Base-by-base conservation (phyloP, 1,284 basidiomycete genomes). In the Golubevia sp. region DNA sequence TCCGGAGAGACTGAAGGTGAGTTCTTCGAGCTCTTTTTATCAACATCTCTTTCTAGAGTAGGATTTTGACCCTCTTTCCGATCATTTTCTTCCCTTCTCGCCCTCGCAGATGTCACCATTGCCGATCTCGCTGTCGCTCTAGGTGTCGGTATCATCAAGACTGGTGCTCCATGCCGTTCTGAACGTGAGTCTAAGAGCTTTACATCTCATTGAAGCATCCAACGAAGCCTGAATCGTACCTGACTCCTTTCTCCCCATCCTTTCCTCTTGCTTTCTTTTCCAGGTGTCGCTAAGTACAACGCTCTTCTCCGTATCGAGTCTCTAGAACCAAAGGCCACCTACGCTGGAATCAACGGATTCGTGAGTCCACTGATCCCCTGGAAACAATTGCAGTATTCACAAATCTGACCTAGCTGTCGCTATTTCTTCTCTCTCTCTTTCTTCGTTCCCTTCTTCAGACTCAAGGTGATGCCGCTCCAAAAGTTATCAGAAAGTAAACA, bases 51-150 rank as follows among this genome's bases (percentile, higher is more conserved):
- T n/a, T n/a, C n/a, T n/a, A n/a, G n/a, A n/a, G n/a, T n/a, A n/a
- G n/a, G 70, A 60, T 71, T 24, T 55, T 20, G 25, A 26, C 49
- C 49, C 56, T 44, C 23, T 18, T 34, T 49, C 59, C 20, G 15
- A 50, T 23, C 20, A n/a, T 25, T 13, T 3, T 49, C 20, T 52
- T 2, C 7, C 24, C 18, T 21, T 34, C 49, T 25, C 6, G 13
- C 25, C 88, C 93, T 93, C 50, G 92, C 93, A 86, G 94, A 94
- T 56, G n/a, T 23, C 65, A 90, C 96, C 86, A 99, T 99, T 82
- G 93, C 97, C 73, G 96, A 99, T 87, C 91, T 99, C 73, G 90
- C 91, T 69, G 94, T 99, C 75, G 97, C 91, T 64, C 93, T 98
- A 76, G 92, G 92, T 73, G 88, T 88, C 63, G 95, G 95, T 75